These are phyloP conservation scores for Ceratobasidium sp. DNA, from an alignment of 1,284 basidiomycete genomes.

Conservation along the genomic window DNA sequence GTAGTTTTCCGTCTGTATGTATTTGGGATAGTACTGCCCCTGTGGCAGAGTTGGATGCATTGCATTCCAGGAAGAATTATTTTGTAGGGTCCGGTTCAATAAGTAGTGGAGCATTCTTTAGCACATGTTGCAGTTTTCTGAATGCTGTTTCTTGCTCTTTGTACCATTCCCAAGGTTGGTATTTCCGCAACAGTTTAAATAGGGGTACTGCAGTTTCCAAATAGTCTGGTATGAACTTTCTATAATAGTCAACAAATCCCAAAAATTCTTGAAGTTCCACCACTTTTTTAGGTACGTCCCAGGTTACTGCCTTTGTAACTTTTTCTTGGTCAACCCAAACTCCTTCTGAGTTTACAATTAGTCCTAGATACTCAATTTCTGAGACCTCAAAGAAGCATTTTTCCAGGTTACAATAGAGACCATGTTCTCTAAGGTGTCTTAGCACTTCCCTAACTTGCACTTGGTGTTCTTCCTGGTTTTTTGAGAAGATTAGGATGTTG, in stretches of 20 bases:
- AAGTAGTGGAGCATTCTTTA: slow-evolving; percentile 49
- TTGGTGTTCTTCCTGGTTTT: slow-evolving; percentile 54
- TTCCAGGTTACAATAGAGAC: slow-evolving; percentile 45
- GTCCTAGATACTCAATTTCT: slow-evolving; percentile 52
- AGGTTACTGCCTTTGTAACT: slow-evolving; percentile 48
- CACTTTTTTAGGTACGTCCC: slow-evolving; percentile 50
- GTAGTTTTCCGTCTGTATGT: slow-evolving; percentile 42
- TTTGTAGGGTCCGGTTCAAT: slow-evolving; percentile 49
- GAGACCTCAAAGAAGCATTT: slow-evolving; percentile 50
- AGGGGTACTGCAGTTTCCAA: slow-evolving; percentile 49
- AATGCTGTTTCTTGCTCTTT: slow-evolving; percentile 47
- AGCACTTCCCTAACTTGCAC: slow-evolving; percentile 48
- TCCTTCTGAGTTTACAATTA: slow-evolving; percentile 43
- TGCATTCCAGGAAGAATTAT: slow-evolving; percentile 49
- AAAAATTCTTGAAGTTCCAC: slow-evolving; percentile 50
- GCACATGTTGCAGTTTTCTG: slow-evolving; percentile 46
- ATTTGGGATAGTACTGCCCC: slow-evolving; percentile 49
- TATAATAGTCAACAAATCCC: slow-evolving; percentile 47
- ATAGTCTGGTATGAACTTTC: slow-evolving; percentile 51
- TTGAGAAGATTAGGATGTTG: slow-evolving; percentile 49
- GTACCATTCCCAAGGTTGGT: slow-evolving; percentile 42
- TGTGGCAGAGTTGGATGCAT: slow-evolving; percentile 52
- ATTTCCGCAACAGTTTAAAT: slow-evolving; percentile 46
- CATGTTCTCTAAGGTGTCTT: slow-evolving; percentile 41
- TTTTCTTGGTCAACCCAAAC: slow-evolving; percentile 51